phyloP scores from a whole-genome alignment of 2,329 filamentous ascomycete species.

The Berkeleyomyces rouxiae region DNA sequence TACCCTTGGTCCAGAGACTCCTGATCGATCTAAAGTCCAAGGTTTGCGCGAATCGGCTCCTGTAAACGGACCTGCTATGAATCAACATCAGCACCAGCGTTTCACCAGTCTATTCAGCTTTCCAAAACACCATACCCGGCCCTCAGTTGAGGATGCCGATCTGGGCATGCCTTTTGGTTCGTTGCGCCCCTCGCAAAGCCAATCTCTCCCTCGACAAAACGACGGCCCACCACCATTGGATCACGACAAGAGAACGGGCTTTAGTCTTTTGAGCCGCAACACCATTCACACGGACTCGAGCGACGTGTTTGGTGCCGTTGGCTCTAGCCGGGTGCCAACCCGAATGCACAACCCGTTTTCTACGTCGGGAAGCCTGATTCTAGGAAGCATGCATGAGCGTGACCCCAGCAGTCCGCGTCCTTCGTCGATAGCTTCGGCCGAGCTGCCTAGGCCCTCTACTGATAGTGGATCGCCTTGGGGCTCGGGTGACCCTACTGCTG shows the following conservation, averaged over 20 bases:
- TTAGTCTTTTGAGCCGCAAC: slow-evolving; percentile 42
- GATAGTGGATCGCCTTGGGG: slow-evolving; percentile 65
- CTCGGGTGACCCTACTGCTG: slow-evolving; percentile 29
- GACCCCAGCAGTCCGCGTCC: slow-evolving; percentile 47
- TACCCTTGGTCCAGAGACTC: slow-evolving; percentile 14
- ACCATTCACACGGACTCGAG: slow-evolving; percentile 30
- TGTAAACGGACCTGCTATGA: slow-evolving; percentile 26
- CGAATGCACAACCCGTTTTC: slow-evolving; percentile 31
- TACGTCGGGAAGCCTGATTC: slow-evolving; percentile 31
- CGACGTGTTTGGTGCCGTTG: slow-evolving; percentile 20
- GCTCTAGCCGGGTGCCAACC: slow-evolving; percentile 25
- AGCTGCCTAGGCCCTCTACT: slow-evolving; percentile 60
- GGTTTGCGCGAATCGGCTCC: slow-evolving; percentile 16
- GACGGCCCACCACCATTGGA: slow-evolving; percentile 26
- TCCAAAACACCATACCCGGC: slow-evolving; percentile 37
- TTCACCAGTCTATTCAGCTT: slow-evolving; percentile 37
- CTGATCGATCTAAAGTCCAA: slow-evolving; percentile 11
- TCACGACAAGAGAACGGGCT: slow-evolving; percentile 28
- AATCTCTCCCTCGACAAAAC: slow-evolving; percentile 52
- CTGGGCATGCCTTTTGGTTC: slow-evolving; percentile 50
- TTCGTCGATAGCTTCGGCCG: slow-evolving; percentile 49
- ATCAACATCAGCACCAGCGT: slow-evolving; percentile 19
- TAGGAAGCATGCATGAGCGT: slow-evolving; percentile 37
- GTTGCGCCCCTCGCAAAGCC: slow-evolving; percentile 55
- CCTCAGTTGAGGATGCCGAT: slow-evolving; percentile 26